Percentiles rank a stretch among this genome's conserved stretches.
phyloP scores from a whole-genome alignment of 177 flowering plant genomes.

The Tripterygium wilfordii region DNA sequence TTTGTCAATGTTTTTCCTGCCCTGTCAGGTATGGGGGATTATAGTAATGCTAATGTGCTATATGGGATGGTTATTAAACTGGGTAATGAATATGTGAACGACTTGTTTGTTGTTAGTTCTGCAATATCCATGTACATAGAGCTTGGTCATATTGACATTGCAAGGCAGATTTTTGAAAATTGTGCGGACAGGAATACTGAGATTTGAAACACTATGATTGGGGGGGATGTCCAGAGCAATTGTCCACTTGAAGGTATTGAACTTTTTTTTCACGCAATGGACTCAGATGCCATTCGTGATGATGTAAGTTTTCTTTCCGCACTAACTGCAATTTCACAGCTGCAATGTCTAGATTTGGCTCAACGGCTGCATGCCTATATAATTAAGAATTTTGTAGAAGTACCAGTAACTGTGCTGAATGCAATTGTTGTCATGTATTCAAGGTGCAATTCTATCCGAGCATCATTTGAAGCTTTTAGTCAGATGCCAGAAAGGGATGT shows the following conservation, averaged over 20 bases:
- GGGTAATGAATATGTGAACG: constrained; percentile 48
- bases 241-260: constrained; percentile 41
- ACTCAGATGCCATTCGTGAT: constrained; percentile 39
- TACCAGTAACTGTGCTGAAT: constrained; percentile 41
- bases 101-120: constrained; percentile 71
- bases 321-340: constrained; percentile 62
- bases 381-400: constrained; percentile 36
- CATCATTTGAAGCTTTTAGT: constrained; percentile 53
- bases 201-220: constrained; percentile 91
- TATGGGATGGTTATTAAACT: constrained; percentile 67
- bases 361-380: constrained; percentile 66
- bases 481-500: constrained; percentile 71
- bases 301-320: constrained; percentile 64
- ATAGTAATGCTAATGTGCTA: constrained; percentile 30
- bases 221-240: constrained; percentile 65
- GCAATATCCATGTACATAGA: constrained; percentile 65
- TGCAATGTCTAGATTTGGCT: constrained; percentile 52
- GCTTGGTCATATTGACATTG: constrained; percentile 47
- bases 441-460: constrained; percentile 52
- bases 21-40: constrained; percentile 31
- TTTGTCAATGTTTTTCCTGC: constrained; percentile 85
- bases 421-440: constrained; percentile 78
- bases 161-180: constrained; percentile 53
- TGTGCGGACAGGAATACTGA: constrained; percentile 58
- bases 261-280: constrained; percentile 50